A percentile compares a stretch with the other conserved stretches of the same genome.
Evolutionary conservation across 306 rosid genomes (phyloP).

Genomic region (Cicer pinnatifidum): DNA sequence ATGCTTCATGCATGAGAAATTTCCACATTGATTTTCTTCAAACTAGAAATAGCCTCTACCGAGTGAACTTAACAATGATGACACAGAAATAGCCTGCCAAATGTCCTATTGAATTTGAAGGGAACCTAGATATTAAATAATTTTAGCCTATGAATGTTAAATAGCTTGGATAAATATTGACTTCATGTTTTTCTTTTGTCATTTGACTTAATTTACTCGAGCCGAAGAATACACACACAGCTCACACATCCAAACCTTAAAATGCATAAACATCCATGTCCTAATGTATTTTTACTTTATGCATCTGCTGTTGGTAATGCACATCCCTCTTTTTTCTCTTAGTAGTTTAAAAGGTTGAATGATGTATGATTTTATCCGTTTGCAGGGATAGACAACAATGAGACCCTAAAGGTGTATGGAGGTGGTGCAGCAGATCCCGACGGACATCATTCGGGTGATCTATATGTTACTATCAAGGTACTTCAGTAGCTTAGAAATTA

Average conservation of each 20-base stretch:
- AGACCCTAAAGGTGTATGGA: slow-evolving; percentile 65
- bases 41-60: slow-evolving; percentile 11
- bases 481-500: slow-evolving; percentile 7
- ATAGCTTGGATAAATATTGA: slow-evolving; percentile 14
- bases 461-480: slow-evolving; percentile 78
- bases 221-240: not conserved
- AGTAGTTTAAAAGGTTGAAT: slow-evolving; percentile 16
- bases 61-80: not conserved
- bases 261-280: not conserved
- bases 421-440: slow-evolving; percentile 96
- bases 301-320: slow-evolving; percentile 6
- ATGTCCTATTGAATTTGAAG: slow-evolving; percentile 31
- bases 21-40: not conserved
- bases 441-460: slow-evolving; percentile 84
- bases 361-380: slow-evolving; percentile 31
- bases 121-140: slow-evolving; percentile 18
- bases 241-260: not conserved
- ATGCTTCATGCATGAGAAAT: slow-evolving; percentile 3
- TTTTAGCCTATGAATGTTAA: not conserved
- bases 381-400: slow-evolving; percentile 83
- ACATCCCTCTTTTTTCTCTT: slow-evolving; percentile 12
- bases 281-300: not conserved
- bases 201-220: not conserved
- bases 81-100: slow-evolving; percentile 14
- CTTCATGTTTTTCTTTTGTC: not conserved